Percentiles rank a stretch among this genome's conserved stretches.
phyloP scores from a whole-genome alignment of 345 rosid genomes.

The Orychophragmus violaceus region DNA sequence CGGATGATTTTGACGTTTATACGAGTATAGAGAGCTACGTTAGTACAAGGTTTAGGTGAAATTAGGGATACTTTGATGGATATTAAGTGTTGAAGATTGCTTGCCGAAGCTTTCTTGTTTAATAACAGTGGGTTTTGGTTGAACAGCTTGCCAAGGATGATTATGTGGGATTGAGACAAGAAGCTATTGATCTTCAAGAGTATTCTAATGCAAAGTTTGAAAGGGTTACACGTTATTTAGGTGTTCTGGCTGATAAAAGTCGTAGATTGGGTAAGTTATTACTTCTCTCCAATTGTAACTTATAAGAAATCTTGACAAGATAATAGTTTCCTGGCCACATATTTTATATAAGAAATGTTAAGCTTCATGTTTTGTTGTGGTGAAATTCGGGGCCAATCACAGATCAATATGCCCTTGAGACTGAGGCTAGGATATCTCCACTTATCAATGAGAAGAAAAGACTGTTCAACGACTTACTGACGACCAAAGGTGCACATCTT shows the following conservation, averaged over 20 bases:
- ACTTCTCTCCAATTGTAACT: neutral
- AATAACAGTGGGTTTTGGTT: slow-evolving; percentile 6
- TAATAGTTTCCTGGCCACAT: neutral
- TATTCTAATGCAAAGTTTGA: slow-evolving; percentile 90
- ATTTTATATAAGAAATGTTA: no score
- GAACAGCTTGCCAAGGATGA: slow-evolving; percentile 69
- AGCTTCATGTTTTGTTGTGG: neutral
- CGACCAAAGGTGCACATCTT: slow-evolving; percentile 61
- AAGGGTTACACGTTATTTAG: slow-evolving; percentile 88
- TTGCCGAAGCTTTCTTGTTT: neutral
- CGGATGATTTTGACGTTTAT: neutral
- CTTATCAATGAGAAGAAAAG: slow-evolving; percentile 84
- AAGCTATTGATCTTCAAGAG: slow-evolving; percentile 81
- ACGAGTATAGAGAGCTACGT: neutral
- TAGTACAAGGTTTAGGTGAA: neutral
- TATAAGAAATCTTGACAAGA: neutral
- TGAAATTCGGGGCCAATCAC: slow-evolving; percentile 20
- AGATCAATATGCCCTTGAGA: slow-evolving; percentile 86
- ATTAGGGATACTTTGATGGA: neutral
- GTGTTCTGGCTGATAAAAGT: slow-evolving; percentile 81
- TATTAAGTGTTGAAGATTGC: neutral
- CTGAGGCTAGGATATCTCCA: slow-evolving; percentile 88
- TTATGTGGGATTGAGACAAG: slow-evolving; percentile 79
- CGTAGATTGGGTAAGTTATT: slow-evolving; percentile 60
- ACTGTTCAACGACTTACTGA: slow-evolving; percentile 80